These are phyloP conservation scores for Mortierella sp. DNA, from an alignment of 371 early-diverging fungal species.

Conservation along the genomic window DNA sequence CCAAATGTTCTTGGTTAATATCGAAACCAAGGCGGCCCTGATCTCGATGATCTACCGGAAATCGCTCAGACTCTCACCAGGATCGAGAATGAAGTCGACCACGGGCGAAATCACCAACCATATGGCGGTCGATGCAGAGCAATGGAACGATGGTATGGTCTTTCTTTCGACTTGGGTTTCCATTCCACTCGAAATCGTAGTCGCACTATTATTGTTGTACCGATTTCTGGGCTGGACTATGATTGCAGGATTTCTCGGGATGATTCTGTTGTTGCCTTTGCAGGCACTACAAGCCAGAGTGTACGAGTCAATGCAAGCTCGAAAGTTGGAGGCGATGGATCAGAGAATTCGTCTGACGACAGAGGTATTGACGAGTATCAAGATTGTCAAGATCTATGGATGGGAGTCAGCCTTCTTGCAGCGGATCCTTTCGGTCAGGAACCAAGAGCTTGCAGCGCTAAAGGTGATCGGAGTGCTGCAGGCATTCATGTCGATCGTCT, in stretches of 20 bases:
- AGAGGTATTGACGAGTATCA: conserved; percentile 23
- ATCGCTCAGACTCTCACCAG: conserved; percentile 34
- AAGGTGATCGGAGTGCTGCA: conserved; percentile 31
- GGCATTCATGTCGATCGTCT: conserved; percentile 46
- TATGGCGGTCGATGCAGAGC: conserved; percentile 46
- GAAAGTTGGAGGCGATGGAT: conserved; percentile 18
- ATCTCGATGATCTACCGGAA: conserved; percentile 49
- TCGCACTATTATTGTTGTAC: conserved; percentile 15
- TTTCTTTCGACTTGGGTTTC: conserved; percentile 32
- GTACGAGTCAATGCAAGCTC: conserved; percentile 6
- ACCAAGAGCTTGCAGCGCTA: conserved; percentile 33
- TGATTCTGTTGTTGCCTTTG: conserved; percentile 18
- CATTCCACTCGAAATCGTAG: conserved; percentile 19
- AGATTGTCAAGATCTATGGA: conserved; percentile 33
- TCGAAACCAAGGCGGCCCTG: conserved; percentile 19
- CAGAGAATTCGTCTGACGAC: conserved; percentile 22
- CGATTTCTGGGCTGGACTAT: conserved; percentile 20
- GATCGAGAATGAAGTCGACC: conserved; percentile 22
- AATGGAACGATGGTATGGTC: conserved; percentile 33
- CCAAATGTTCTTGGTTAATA: conserved; percentile 34
- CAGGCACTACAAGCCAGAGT: conserved; percentile 11
- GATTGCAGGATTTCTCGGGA: conserved; percentile 18
- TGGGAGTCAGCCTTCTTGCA: conserved; percentile 34
- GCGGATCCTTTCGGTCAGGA: conserved; percentile 32
- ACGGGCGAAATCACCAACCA: conserved; percentile 42